Evolutionary conservation across 495 filamentous ascomycete species (phyloP), one percentile per base, ranked within the genome.

Genomic region (Usnea hakonensis): DNA sequence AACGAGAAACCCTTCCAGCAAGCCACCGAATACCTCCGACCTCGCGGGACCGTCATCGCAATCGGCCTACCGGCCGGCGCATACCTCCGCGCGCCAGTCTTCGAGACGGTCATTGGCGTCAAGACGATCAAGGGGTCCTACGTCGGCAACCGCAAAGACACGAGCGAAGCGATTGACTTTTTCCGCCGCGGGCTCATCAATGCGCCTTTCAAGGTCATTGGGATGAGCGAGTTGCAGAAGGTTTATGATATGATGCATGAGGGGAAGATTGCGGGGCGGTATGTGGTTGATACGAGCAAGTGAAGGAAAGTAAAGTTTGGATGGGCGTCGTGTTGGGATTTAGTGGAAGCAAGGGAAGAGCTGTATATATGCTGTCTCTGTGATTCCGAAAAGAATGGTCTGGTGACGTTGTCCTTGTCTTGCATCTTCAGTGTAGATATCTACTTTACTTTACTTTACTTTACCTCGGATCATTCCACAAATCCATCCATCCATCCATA

Each of bases 1-100:
- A 82, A 78, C 61, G 92, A 96, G 78, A 89, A 87, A 76, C 92
- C 92, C 26, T 96, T 96, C 84, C 90, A 96, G 75, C 92, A 97
- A 74, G 92, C 92, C 13, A 82, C 87, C 41, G 86, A 87, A 71
- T 95, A 95, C 72, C 85, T 94, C 37, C 86, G 91, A 48, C 84
- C 89, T 53, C 83, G 85, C 19, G 91, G 92, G 35, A 78, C 82
- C 23, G 84, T 96, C 63, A 81, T 96, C 56, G 89, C 87, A 66
- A 93, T 97, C 64, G 93, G 92, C 60, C 74, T 96, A 14, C 92
- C 92, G 0, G 87, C 89, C 2, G 76, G 81, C 50, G 92, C 92
- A 3, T 89, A 77, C 71, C 79, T 96, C 54, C 82, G 83, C 61
- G 92, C 91, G 5, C 87, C 89, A 11, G 91, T 96, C 30, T 94